Base-by-base conservation (phyloP, 176 grass and related monocot species). In the Cenchrus purpureus region DNA sequence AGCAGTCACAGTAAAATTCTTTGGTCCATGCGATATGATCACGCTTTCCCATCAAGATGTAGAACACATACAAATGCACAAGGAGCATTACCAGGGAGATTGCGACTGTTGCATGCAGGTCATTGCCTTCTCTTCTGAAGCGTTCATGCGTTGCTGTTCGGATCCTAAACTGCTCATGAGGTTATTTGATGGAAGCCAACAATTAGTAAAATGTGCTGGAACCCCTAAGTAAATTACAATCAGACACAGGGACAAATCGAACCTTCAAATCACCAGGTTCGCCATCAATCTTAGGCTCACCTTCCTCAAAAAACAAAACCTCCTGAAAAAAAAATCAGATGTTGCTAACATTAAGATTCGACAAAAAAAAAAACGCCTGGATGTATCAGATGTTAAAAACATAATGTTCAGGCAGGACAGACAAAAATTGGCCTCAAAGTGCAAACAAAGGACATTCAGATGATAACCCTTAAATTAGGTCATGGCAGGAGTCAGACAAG, bases 191-290 rank as follows among this genome's bases (percentile, higher is more conserved):
- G 57, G 68, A 59, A 92, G 69, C 16, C 64, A 43, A 68, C 50
- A 77, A 28, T 82, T 82, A 82, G 78, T 61, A 72, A 77, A 62
- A 19, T 20, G 68, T 66, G 64, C 54, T 75, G 63, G 60, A 7
- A 42, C 43, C 37, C 15, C 32, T 73, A 9, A 29, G 14, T 31
- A 76, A 60, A 78, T 56, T 75, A 54, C 22, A 68, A 77, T 8
- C 52, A 67, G 52, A 78, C 7, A 74, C 49, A 63, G 25, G 51
- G 46, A 29, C 22, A 66, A 55, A 85, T 17, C 50, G 48, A 83
- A 99, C 97, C 92, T 97, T 99, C 81, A 99, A 88, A 86, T 99
- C 97, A 34, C 97, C 97, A 90, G 88, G 71, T 88, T 99, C 97
- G 8, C 97, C 97, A 79, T 99, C 97, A 85, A 94, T 83, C 84